Conservation (phyloP, 164 flowering plant species). For the Pachysandra terminalis region DNA sequence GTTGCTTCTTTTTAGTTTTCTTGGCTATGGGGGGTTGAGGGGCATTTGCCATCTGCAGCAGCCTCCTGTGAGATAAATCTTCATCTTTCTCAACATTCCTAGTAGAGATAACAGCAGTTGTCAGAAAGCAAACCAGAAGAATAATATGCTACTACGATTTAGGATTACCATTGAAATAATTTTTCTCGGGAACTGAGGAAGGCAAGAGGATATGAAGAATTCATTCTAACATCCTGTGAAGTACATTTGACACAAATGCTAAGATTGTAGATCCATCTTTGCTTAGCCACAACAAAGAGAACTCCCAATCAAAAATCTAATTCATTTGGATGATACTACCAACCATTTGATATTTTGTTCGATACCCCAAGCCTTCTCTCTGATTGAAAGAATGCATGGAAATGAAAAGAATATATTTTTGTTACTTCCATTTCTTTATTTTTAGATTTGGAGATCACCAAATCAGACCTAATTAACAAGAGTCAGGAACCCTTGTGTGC, state of each 20-base stretch:
- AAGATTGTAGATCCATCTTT: background rate
- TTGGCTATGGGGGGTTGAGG: background rate
- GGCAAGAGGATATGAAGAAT: background rate
- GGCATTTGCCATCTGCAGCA: conserved; percentile 18
- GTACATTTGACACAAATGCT: background rate
- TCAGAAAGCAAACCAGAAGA: background rate
- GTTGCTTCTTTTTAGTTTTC: background rate
- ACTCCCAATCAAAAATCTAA: background rate
- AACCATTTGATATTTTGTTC: background rate
- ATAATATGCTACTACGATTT: background rate
- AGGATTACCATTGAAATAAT: background rate
- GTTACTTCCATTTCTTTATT: background rate
- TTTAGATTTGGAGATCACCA: background rate
- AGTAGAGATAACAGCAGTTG: background rate
- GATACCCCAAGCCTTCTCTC: background rate
- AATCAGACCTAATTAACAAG: background rate
- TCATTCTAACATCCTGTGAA: background rate
- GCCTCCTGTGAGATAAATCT: conserved; percentile 15
- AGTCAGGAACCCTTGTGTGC: background rate
- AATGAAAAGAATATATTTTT: too few species aligned
- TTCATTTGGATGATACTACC: background rate
- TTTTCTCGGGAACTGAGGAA: background rate
- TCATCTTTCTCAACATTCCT: conserved; percentile 4
- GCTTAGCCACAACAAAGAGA: background rate
- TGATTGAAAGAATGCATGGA: too few species aligned